Evolutionary conservation across 2,329 filamentous ascomycete species (phyloP).

Genomic region (Beauveria caledonica): DNA sequence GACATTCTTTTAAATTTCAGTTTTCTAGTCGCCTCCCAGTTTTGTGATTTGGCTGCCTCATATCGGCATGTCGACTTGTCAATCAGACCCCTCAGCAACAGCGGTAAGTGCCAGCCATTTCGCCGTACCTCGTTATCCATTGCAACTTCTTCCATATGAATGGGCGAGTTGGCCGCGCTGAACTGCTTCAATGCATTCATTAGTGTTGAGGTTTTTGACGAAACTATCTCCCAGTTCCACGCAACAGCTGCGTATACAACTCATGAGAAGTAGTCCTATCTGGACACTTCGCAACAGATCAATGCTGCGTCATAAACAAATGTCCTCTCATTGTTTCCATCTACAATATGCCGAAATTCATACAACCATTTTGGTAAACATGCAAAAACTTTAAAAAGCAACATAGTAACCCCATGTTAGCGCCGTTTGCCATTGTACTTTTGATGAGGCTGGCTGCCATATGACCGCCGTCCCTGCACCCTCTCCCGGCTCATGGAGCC

Average conservation of each 20-base stretch:
- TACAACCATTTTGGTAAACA: not conserved
- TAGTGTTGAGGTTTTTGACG: not conserved
- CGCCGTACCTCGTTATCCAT: not conserved
- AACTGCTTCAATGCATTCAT: not conserved
- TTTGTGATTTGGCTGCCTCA: not conserved
- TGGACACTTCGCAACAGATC: not conserved
- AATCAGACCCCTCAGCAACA: not conserved
- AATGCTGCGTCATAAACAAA: not conserved
- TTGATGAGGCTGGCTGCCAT: slow-evolving; percentile 72
- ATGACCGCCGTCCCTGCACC: slow-evolving; percentile 55
- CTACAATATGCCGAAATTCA: not conserved
- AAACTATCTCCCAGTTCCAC: not conserved
- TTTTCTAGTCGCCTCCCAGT: too few relatives aligned
- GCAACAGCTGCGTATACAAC: not conserved
- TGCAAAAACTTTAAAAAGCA: not conserved
- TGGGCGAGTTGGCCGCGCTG: not conserved
- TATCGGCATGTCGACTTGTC: not conserved
- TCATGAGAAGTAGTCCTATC: not conserved
- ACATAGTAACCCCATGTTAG: not conserved
- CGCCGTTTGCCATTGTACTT: slow-evolving; percentile 17
- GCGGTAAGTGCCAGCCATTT: not conserved
- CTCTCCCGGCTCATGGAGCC: slow-evolving; percentile 69
- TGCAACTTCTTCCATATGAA: not conserved
- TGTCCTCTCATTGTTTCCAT: not conserved
- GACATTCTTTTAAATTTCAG: not conserved